phyloP scores from a whole-genome alignment of 768 basidiomycete species.

The Asterophora parasitica region DNA sequence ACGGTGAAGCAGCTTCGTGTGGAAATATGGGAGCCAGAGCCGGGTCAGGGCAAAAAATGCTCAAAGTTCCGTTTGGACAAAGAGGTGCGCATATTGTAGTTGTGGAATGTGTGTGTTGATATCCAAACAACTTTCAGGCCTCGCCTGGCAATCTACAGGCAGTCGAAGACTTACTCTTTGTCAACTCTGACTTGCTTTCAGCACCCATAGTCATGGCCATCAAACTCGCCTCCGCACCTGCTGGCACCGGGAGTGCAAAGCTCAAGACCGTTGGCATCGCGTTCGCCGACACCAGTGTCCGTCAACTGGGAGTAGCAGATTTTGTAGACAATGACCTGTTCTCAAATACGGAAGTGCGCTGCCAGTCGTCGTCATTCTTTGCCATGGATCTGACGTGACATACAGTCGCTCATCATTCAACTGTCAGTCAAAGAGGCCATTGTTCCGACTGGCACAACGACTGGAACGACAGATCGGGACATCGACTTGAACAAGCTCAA shows the following conservation, averaged over 20 bases:
- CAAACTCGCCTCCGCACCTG: slow-evolving; percentile 58
- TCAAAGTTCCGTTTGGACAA: slow-evolving; percentile 76
- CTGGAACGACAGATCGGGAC: slow-evolving; percentile 75
- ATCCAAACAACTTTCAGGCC: slow-evolving; percentile 28
- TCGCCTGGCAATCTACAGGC: slow-evolving; percentile 63
- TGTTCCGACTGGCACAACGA: slow-evolving; percentile 66
- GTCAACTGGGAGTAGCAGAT: slow-evolving; percentile 84
- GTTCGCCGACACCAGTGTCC: slow-evolving; percentile 84
- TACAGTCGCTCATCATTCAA: slow-evolving; percentile 89
- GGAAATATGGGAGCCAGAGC: slow-evolving; percentile 83
- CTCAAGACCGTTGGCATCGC: slow-evolving; percentile 78
- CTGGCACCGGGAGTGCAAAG: slow-evolving; percentile 48
- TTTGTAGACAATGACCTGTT: slow-evolving; percentile 94
- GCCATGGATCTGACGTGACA: not conserved
- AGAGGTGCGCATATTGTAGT: slow-evolving; percentile 42
- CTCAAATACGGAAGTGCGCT: slow-evolving; percentile 84
- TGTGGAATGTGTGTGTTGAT: not conserved
- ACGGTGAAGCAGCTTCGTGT: slow-evolving; percentile 87
- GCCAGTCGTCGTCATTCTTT: not conserved
- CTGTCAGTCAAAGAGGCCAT: slow-evolving; percentile 96
- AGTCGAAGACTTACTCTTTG: slow-evolving; percentile 84
- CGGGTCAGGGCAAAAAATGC: slow-evolving; percentile 69
- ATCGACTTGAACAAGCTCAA: slow-evolving; percentile 85
- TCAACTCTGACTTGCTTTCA: slow-evolving; percentile 69
- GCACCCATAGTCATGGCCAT: slow-evolving; percentile 90